Percentiles rank a stretch among this genome's conserved stretches.
phyloP scores from a whole-genome alignment of 306 rosid genomes.

The Begonia fuchsioides region DNA sequence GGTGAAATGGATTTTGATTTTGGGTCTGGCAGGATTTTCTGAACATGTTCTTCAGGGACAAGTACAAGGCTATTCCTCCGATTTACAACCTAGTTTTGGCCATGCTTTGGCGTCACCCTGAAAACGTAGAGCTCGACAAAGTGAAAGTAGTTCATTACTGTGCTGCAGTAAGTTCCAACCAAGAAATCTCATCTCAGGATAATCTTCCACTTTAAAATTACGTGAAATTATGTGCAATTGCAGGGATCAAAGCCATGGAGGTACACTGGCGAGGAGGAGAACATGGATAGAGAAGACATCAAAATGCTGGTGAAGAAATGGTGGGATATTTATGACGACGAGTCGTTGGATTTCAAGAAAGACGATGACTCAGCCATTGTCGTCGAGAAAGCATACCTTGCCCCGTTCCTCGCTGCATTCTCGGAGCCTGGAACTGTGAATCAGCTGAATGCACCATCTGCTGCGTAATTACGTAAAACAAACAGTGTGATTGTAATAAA shows the following conservation, averaged over 20 bases:
- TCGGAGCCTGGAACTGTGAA: slow-evolving; percentile 9
- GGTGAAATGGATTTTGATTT: too few species aligned
- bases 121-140: slow-evolving; percentile 22
- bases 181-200: neutral
- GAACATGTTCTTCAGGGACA: slow-evolving; percentile 30
- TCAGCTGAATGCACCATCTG: slow-evolving; percentile 18
- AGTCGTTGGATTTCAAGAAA: slow-evolving; percentile 24
- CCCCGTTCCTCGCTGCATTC: slow-evolving; percentile 9
- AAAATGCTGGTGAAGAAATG: slow-evolving; percentile 32
- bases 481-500: too few species aligned
- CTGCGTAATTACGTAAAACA: slow-evolving; percentile 11
- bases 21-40: slow-evolving; percentile 20
- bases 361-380: neutral
- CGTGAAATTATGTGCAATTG: neutral
- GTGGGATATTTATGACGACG: slow-evolving; percentile 34
- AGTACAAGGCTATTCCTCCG: slow-evolving; percentile 27
- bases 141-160: slow-evolving; percentile 36
- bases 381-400: slow-evolving; percentile 7
- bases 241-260: slow-evolving; percentile 54
- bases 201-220: too few species aligned
- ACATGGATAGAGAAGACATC: slow-evolving; percentile 42
- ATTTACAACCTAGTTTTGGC: slow-evolving; percentile 33
- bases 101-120: slow-evolving; percentile 43
- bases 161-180: slow-evolving; percentile 22
- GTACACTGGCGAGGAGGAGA: slow-evolving; percentile 27